Conservation (phyloP, 2,329 filamentous ascomycete genomes). For the Didymella arachidicola region DNA sequence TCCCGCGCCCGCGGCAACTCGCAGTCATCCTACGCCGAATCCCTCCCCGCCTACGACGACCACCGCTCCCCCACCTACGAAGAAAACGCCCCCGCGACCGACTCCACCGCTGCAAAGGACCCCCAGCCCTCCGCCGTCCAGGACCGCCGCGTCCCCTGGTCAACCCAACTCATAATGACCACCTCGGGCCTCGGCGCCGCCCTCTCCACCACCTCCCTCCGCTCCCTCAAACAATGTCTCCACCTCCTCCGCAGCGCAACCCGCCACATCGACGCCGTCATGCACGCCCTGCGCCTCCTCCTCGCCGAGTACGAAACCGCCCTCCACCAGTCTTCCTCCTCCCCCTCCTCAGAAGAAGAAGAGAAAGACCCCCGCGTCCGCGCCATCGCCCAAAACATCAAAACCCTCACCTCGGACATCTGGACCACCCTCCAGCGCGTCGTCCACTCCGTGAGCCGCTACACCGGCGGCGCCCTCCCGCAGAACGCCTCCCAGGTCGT, state of each 20-base stretch:
- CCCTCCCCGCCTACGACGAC: constrained; percentile 84
- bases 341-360: constrained; percentile 23
- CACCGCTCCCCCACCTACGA: constrained; percentile 77
- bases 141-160: constrained; percentile 67
- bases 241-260: constrained; percentile 83
- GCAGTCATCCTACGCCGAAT: constrained; percentile 73
- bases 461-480: constrained; percentile 88
- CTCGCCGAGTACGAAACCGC: constrained; percentile 80
- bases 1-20: constrained; percentile 62
- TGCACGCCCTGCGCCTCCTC: constrained; percentile 75
- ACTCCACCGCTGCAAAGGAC: constrained; percentile 38
- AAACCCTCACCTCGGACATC: constrained; percentile 63
- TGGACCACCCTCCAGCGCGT: constrained; percentile 72
- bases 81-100: constrained; percentile 56
- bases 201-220: constrained; percentile 86
- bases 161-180: constrained; percentile 83
- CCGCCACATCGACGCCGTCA: constrained; percentile 77
- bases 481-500: constrained; percentile 88
- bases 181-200: constrained; percentile 91
- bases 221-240: constrained; percentile 84
- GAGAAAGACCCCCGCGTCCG: constrained; percentile 55
- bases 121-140: constrained; percentile 36
- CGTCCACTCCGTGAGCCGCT: constrained; percentile 84
- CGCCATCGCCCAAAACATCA: constrained; percentile 78
- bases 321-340: constrained; percentile 37